Evolutionary conservation across 805 yeast species (phyloP), one percentile per base, ranked within the genome.

Genomic region (Hanseniaspora singularis): DNA sequence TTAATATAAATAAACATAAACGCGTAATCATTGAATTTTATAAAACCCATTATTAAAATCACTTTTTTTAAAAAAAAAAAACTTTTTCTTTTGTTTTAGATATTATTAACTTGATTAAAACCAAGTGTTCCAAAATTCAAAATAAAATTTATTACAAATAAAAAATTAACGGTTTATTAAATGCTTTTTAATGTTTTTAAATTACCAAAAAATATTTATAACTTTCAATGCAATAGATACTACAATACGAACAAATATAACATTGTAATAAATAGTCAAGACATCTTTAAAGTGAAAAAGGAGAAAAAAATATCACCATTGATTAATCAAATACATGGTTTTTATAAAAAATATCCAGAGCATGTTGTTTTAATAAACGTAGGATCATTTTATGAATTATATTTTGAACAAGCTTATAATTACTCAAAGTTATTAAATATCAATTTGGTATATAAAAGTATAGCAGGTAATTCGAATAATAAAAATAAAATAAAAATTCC

Each of bases 301-400:
- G 20, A 33, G 10, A 20, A 19, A 4, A 33, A 19, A 20, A 5
- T 33, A 33, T 33, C 46, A 3, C 34, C 26, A 3, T 14, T 41
- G 18, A 26, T 41, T 12, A n/a, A 24, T 48, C 53, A 28, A 41
- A 33, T 68, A 2, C 53, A 70, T 31, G 62, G 61, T 4, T 54
- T 65, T 14, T 74, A 74, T 71, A 66, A 68, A 38, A 53, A 58
- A 39, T 64, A 73, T 53, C 68, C 71, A 9, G 73, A 65, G 3
- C 70, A 77, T 51, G 78, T 81, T 0, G 78, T 83, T 0, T 56
- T 80, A 32, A 78, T 87, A 1, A 94, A 86, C 55, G 88, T 87
- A 31, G 96, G 95, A 1, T 75, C 87, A 19, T 85, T 85, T 61
- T 85, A 82, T 55, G 95, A 85, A 63, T 64, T 89, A 3, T 92